Evolutionary conservation across 768 basidiomycete species (phyloP), one percentile per base, ranked within the genome.

Genomic region (Lactarius evosmus): DNA sequence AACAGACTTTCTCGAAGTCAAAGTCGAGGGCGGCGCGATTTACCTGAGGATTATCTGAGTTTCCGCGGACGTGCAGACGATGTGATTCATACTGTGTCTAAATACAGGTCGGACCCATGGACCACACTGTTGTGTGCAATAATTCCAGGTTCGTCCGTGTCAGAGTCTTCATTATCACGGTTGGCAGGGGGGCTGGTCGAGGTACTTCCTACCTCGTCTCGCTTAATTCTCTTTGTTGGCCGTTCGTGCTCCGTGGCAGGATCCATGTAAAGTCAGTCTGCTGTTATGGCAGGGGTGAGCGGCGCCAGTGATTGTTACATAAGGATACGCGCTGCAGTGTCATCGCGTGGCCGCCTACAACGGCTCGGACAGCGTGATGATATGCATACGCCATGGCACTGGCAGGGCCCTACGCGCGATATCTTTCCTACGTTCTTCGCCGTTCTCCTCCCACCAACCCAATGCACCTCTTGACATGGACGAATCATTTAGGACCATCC

Each of bases 1-100:
- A 98, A 81, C 97, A 99, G 30, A 98, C 85, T 80, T 96, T 95
- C 78, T 99, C 97, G 70, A 99, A 99, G 77, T 99, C 97, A 77
- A 99, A 99, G 76, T 99, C 97, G 62, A 99, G 85, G 51, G 86
- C 81, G 53, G 83, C 85, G 66, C 97, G 84, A 74, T 97, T 94
- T 67, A 98, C 91, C 95, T 98, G 72, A 62, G 33, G 56, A 36
- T 64, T 58, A 40, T 56, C 33, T 56, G 50, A 57, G 51, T 30
- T 44, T 46, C 27, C 16, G 22, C 68, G 52, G 61, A 67, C 32
- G 52, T 50, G 61, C 55, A 67, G 38, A 60, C 25, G 58, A 61
- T 59, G 66, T 50, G 41, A 69, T 66, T 77, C 88, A 74, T 76
- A 90, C 95, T 63, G 95, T 97, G 78, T 98, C 95, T 58, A 98